Evolutionary conservation across 1,139 yeast genomes (phyloP).

Genomic region (Saccharomyces hybrid): DNA sequence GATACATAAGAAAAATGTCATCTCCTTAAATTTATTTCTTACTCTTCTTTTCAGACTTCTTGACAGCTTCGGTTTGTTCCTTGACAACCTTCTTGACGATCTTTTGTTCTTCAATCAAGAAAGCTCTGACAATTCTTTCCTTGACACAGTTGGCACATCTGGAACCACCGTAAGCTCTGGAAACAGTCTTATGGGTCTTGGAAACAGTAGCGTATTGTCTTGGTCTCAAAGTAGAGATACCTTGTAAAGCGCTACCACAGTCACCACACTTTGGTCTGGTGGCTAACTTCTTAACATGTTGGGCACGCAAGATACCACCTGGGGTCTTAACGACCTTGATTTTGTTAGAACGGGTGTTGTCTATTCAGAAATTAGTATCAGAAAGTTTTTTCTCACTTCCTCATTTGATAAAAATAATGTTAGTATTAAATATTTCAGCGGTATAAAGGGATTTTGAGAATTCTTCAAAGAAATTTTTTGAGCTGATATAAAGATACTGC

Average conservation of each 20-base stretch:
- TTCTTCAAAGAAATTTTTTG: neutral
- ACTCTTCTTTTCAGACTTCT: slow-evolving; percentile 33
- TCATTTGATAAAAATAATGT: neutral
- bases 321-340: slow-evolving; percentile 99
- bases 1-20: neutral
- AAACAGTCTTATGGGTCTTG: slow-evolving; percentile 94
- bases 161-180: slow-evolving; percentile 99
- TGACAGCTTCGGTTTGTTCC: slow-evolving; percentile 86
- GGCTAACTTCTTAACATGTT: slow-evolving; percentile 92
- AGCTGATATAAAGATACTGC: too few species aligned
- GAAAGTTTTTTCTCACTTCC: neutral
- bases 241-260: slow-evolving; percentile 87
- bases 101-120: slow-evolving; percentile 99
- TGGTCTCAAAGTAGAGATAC: slow-evolving; percentile 93
- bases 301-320: slow-evolving; percentile 97
- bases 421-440: neutral
- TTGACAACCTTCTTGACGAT: slow-evolving; percentile 97
- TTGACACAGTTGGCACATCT: slow-evolving; percentile 97
- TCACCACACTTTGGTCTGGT: slow-evolving; percentile 98
- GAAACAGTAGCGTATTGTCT: slow-evolving; percentile 92
- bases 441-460: neutral
- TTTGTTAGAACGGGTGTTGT: slow-evolving; percentile 99
- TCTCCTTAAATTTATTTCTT: neutral
- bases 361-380: slow-evolving; percentile 31
- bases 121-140: slow-evolving; percentile 98